Conservation (phyloP, 495 filamentous ascomycete genomes). For the Corynascus novoguineensis region DNA sequence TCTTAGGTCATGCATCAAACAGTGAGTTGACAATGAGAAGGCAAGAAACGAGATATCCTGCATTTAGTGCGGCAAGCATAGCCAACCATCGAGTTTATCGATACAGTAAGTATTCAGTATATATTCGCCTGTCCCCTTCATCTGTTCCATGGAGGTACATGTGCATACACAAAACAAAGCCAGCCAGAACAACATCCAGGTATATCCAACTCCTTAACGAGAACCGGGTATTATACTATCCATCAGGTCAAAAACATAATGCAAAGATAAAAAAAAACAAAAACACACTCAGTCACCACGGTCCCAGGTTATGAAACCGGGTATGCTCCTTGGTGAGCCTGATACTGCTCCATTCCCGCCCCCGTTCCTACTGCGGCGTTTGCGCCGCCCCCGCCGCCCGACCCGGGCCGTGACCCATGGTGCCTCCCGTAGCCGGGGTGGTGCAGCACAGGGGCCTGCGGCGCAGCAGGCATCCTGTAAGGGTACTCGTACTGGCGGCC, state of each 20-base stretch:
- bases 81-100: neutral
- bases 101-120: neutral
- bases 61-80: too few species aligned
- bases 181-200: constrained; percentile 2
- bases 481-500: constrained; percentile 7
- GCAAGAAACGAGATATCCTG: too few species aligned
- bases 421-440: constrained; percentile 33
- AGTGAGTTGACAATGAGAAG: neutral
- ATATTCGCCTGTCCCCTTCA: neutral
- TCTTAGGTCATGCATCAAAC: neutral
- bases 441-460: constrained; percentile 29
- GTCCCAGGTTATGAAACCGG: neutral
- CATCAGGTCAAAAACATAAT: too few species aligned
- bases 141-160: too few species aligned
- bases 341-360: neutral
- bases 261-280: neutral
- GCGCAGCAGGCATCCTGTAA: constrained; percentile 22
- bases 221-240: constrained; percentile 4
- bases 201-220: constrained; percentile 13
- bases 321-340: neutral
- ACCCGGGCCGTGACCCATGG: constrained; percentile 18
- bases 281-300: neutral
- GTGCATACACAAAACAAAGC: constrained; percentile 7
- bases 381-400: constrained; percentile 2
- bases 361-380: neutral